These are phyloP conservation scores for Lactarius sp. DNA, from an alignment of 768 basidiomycete species.

Conservation along the genomic window DNA sequence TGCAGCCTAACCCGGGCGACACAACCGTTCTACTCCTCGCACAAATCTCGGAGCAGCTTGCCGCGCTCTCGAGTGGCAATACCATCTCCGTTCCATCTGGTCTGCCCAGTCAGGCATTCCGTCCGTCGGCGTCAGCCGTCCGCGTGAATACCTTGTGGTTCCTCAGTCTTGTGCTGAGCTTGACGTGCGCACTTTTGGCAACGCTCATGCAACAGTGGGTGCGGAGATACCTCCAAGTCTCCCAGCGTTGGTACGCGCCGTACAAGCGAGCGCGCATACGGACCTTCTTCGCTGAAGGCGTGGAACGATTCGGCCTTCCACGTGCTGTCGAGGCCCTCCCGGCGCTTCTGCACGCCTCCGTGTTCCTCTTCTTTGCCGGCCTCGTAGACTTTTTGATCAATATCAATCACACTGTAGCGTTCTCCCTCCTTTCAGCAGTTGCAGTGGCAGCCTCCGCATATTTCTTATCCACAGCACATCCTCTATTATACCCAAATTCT, in stretches of 20 bases:
- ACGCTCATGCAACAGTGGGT: slow-evolving; percentile 26
- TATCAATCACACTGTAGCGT: slow-evolving; percentile 16
- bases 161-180: slow-evolving; percentile 21
- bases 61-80: slow-evolving; percentile 4
- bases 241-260: slow-evolving; percentile 18
- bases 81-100: slow-evolving; percentile 7
- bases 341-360: slow-evolving; percentile 19
- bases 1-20: slow-evolving; percentile 21
- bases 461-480: slow-evolving; percentile 12
- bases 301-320: slow-evolving; percentile 21
- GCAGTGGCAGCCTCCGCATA: slow-evolving; percentile 12
- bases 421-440: slow-evolving; percentile 16
- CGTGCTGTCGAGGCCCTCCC: slow-evolving; percentile 23
- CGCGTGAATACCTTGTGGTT: slow-evolving; percentile 23
- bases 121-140: slow-evolving; percentile 6
- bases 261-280: slow-evolving; percentile 23
- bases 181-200: slow-evolving; percentile 23
- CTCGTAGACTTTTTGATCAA: slow-evolving; percentile 20
- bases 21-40: slow-evolving; percentile 17
- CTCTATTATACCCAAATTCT: slow-evolving; percentile 16
- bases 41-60: slow-evolving; percentile 23
- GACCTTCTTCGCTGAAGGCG: slow-evolving; percentile 20
- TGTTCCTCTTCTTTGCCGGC: slow-evolving; percentile 26
- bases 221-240: slow-evolving; percentile 18
- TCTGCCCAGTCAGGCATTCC: slow-evolving; percentile 3